These are phyloP conservation scores for Gracilaria gracilis DNA, from an alignment of 23 red algal species.

Conservation along the genomic window DNA sequence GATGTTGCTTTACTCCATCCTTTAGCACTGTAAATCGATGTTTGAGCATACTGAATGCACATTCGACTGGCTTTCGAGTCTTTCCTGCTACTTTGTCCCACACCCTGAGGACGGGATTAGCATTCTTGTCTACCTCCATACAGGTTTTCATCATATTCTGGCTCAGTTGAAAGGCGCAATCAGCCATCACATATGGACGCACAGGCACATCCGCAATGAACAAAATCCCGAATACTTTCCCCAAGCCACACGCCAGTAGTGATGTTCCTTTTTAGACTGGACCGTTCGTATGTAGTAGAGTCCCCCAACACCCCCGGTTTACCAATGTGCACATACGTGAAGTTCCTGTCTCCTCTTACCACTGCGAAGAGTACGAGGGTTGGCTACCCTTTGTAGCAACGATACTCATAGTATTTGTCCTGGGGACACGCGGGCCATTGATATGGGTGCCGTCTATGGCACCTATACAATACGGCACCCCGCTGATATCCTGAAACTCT, in stretches of 20 bases:
- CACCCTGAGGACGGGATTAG: background rate
- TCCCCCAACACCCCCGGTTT: constrained; percentile 20
- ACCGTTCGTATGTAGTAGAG: constrained; percentile 27
- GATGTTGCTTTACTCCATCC: too few relatives aligned
- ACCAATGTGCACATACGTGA: constrained; percentile 26
- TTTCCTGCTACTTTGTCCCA: background rate
- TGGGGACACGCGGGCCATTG: too few relatives aligned
- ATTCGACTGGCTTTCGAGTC: constrained; percentile 19
- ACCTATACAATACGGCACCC: constrained; percentile 22
- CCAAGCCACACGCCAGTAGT: constrained; percentile 3
- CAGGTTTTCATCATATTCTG: constrained; percentile 20
- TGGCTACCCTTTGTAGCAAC: too few relatives aligned
- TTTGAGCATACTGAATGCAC: background rate
- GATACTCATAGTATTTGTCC: too few relatives aligned
- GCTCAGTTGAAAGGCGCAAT: constrained; percentile 11
- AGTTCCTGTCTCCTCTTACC: constrained; percentile 34
- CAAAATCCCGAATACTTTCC: background rate
- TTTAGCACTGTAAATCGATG: too few relatives aligned
- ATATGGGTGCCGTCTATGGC: background rate
- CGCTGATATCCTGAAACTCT: background rate
- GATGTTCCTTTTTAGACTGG: constrained; percentile 33
- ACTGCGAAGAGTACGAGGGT: too few relatives aligned
- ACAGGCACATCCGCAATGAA: background rate
- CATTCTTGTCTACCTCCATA: background rate
- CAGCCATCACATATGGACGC: constrained; percentile 21